These are phyloP conservation scores for Linum tenue DNA, from an alignment of 345 rosid genomes.

Conservation along the genomic window DNA sequence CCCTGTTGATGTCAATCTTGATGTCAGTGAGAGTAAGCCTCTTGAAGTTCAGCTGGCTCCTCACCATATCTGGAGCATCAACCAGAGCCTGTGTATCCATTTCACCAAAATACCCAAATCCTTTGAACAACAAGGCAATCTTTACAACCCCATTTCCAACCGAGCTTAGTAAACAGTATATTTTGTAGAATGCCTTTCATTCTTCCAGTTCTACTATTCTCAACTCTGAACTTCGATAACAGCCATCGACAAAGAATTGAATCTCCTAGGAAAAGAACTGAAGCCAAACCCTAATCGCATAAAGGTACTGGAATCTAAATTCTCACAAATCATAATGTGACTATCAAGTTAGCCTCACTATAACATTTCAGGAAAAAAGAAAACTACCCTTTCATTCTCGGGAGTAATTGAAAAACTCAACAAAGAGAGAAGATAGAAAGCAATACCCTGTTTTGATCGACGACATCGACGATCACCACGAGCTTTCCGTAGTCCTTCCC, in stretches of 20 bases:
- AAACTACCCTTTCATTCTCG: not conserved
- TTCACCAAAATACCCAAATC: not conserved
- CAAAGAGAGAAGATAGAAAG: not conserved
- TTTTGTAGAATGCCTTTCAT: too few relatives aligned
- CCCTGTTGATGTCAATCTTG: conserved; percentile 23
- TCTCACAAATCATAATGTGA: not conserved
- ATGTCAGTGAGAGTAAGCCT: conserved; percentile 19
- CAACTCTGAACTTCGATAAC: too few relatives aligned
- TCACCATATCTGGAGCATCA: conserved; percentile 24
- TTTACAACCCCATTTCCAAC: too few relatives aligned
- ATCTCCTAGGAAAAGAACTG: too few relatives aligned
- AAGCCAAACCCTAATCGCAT: too few relatives aligned
- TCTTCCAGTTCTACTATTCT: too few relatives aligned
- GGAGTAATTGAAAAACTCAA: not conserved
- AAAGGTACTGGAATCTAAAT: not conserved
- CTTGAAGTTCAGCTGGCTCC: conserved; percentile 24
- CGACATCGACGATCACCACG: conserved; percentile 5
- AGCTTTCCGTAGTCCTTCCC: conserved; percentile 7
- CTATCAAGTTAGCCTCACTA: not conserved
- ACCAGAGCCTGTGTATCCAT: conserved; percentile 15
- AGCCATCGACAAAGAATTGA: too few relatives aligned
- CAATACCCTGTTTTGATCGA: conserved; percentile 2
- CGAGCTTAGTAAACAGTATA: too few relatives aligned
- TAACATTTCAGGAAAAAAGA: not conserved
- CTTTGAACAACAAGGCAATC: not conserved